These are phyloP conservation scores for Apiospora hydei DNA, from an alignment of 2,329 filamentous ascomycete genomes.

Conservation along the genomic window DNA sequence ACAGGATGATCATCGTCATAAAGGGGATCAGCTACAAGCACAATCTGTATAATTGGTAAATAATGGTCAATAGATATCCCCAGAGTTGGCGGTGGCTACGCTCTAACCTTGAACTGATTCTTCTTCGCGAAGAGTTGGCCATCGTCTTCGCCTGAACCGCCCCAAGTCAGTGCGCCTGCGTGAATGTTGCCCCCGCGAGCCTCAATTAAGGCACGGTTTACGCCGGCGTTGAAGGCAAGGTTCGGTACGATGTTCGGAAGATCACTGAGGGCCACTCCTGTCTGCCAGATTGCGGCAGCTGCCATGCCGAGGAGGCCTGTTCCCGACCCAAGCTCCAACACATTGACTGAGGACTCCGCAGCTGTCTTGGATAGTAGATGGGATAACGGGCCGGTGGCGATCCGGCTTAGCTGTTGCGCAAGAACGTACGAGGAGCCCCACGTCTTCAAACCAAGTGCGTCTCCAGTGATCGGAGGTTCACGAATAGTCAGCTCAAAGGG, in stretches of 20 bases:
- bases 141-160: slow-evolving; percentile 54
- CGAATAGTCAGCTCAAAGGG: slow-evolving; percentile 74
- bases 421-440: slow-evolving; percentile 93
- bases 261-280: slow-evolving; percentile 79
- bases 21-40: slow-evolving; percentile 85
- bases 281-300: slow-evolving; percentile 74
- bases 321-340: slow-evolving; percentile 86
- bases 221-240: slow-evolving; percentile 73
- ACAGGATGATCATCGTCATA: slow-evolving; percentile 85
- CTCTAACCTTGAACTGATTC: slow-evolving; percentile 59
- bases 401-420: slow-evolving; percentile 70
- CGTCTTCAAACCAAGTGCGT: slow-evolving; percentile 91
- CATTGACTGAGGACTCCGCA: slow-evolving; percentile 39
- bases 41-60: slow-evolving; percentile 55
- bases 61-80: neutral
- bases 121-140: slow-evolving; percentile 49
- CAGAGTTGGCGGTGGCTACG: neutral
- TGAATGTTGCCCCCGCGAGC: slow-evolving; percentile 62
- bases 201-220: slow-evolving; percentile 66
- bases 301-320: slow-evolving; percentile 91
- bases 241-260: slow-evolving; percentile 85
- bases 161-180: slow-evolving; percentile 79
- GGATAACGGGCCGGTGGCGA: slow-evolving; percentile 53
- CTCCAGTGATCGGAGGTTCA: slow-evolving; percentile 87
- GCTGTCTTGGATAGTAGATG: slow-evolving; percentile 49